Evolutionary conservation across 2,329 filamentous ascomycete species (phyloP), one percentile per base, ranked within the genome.

Genomic region (Talaromyces pinophilus): DNA sequence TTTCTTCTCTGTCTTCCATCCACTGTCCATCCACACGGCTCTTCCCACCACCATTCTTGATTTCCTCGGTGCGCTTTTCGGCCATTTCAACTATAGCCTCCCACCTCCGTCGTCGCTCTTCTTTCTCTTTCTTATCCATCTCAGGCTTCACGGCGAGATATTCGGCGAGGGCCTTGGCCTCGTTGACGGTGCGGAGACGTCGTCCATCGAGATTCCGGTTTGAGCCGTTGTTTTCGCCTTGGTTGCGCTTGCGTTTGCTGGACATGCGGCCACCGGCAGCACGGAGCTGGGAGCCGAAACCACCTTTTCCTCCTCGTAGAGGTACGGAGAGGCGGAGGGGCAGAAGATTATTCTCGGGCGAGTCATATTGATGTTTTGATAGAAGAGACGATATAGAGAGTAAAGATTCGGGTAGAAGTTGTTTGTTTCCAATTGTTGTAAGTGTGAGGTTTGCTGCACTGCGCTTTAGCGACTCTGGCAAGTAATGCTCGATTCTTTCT

Each of bases 261-360:
- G 93, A 96, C 95, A 99, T 99, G 81, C 96, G 94, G 48, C 96
- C 95, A 75, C 96, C 95, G 2, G 95, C 95, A 0, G 96, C 95
- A 75, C 96, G 92, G 44, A 99, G 88, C 78, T 99, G 96, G 1
- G 94, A 98, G 63, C 95, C 95, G 77, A 99, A 99, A 74, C 95
- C 95, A 79, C 95, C 95, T 77, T 99, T 99, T 76, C 96, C 96
- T 82, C 96, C 95, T 72, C 90, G 91, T 46, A 97, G 82, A 5
- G 91, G 90, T 1, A 90, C 83, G 6, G 88, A 90, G 35, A 99
- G 87, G 63, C 93, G 92, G 3, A 99, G 85, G 0, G 93, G 90
- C 17, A 99, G 84, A 70, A 98, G 89, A 40, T 88, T 87, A 82
- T 57, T 59, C 10, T 57, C 55, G 90, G 87, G 63, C 3, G 70